Conservation (phyloP, 805 yeast genomes). For the Candida koratica region DNA sequence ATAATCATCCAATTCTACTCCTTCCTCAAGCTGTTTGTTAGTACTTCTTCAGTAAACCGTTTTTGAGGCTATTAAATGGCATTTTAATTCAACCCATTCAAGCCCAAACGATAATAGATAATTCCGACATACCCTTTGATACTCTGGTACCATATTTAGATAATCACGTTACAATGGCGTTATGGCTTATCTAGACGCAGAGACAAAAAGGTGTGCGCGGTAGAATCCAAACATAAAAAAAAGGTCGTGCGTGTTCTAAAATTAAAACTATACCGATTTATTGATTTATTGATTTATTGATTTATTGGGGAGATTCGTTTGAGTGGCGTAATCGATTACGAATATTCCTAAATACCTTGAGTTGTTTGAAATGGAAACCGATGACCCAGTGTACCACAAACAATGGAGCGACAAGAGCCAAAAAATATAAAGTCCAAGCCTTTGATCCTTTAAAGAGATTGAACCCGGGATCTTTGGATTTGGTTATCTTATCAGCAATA, state of each 20-base stretch:
- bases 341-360: slow-evolving; percentile 19
- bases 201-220: slow-evolving; percentile 3
- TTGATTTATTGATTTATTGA: too few relatives aligned
- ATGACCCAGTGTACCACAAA: slow-evolving; percentile 22
- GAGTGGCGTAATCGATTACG: slow-evolving; percentile 12
- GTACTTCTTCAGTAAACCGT: too few relatives aligned
- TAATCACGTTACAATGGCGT: slow-evolving; percentile 5
- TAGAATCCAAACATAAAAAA: too few relatives aligned
- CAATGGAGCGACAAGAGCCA: slow-evolving; percentile 21
- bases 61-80: too few relatives aligned
- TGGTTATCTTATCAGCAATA: slow-evolving; percentile 19
- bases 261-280: too few relatives aligned
- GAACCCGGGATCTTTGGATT: slow-evolving; percentile 21
- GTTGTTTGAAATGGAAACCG: slow-evolving; percentile 23
- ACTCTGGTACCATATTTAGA: slow-evolving; percentile 1
- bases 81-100: too few relatives aligned
- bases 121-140: slow-evolving; percentile 7
- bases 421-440: slow-evolving; percentile 19
- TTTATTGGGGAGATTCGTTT: too few relatives aligned
- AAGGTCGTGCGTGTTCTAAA: too few relatives aligned
- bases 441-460: slow-evolving; percentile 26
- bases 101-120: too few relatives aligned
- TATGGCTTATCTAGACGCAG: not conserved
- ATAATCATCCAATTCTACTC: slow-evolving; percentile 7
- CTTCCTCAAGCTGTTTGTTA: slow-evolving; percentile 9